Conservation (phyloP, 495 filamentous ascomycete genomes). For the Annulohypoxylon bovei region DNA sequence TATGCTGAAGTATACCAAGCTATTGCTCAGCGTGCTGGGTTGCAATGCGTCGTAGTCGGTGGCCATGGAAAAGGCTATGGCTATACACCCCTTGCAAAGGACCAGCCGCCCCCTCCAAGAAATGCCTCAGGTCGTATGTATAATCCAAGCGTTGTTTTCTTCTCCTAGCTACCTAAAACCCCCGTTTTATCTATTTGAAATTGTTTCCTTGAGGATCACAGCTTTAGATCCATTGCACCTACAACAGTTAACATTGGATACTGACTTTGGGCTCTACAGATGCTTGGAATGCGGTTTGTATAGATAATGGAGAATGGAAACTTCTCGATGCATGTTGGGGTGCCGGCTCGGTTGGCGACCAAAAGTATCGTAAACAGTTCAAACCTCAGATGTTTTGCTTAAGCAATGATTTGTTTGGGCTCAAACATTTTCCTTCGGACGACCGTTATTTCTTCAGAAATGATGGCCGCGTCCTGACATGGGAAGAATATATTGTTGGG, state of each 20-base stretch:
- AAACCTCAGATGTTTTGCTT: conserved; percentile 76
- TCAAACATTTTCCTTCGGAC: conserved; percentile 79
- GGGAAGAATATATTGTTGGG: conserved; percentile 82
- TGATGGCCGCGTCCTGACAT: conserved; percentile 60
- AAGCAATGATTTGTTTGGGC: conserved; percentile 83
- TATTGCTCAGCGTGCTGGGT: conserved; percentile 76
- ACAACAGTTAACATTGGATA: background rate
- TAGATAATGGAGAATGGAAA: conserved; percentile 90
- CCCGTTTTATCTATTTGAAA: background rate
- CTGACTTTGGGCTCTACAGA: conserved; percentile 53
- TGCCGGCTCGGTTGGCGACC: conserved; percentile 69
- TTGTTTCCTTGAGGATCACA: background rate
- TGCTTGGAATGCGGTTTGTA: conserved; percentile 92
- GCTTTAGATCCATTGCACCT: background rate
- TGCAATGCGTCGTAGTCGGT: conserved; percentile 73
- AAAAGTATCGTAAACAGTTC: conserved; percentile 73
- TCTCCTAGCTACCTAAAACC: background rate
- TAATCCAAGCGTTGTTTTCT: background rate
- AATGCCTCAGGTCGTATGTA: conserved; percentile 58
- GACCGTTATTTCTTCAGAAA: conserved; percentile 72
- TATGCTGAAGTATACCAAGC: conserved; percentile 85
- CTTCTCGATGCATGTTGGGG: conserved; percentile 94
- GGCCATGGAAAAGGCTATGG: conserved; percentile 93
- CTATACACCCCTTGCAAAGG: conserved; percentile 63
- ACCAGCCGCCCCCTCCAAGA: conserved; percentile 64